Base-by-base conservation (phyloP, 768 basidiomycete species). In the Suillus clintonianus region DNA sequence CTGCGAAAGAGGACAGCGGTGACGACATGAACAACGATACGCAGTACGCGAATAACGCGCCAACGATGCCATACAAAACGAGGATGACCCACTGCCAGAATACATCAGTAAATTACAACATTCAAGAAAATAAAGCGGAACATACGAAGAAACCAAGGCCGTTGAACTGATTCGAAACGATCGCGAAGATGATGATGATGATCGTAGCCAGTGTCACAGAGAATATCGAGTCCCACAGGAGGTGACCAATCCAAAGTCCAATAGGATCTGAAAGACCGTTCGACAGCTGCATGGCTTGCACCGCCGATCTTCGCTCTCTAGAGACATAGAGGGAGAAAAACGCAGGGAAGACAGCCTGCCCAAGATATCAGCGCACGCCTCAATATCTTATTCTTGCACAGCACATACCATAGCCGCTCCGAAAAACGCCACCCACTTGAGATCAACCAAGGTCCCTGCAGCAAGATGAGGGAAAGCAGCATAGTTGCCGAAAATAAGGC, bases 251-350 rank as follows among this genome's bases (percentile, higher is more conserved):
- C 90, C 91, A 92, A 50, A 93, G 77, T 3, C 89, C 90, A 55
- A 86, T 72, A 22, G 89, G 87, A 68, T 91, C 80, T 1, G 86
- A 81, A 32, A 92, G 74, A 1, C 91, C 91, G 71, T 93, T 91
- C 41, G 89, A 90, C 41, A 89, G 78, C 69, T 93, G 91, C 89
- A 93, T 94, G 3, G 91, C 89, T 71, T 92, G 90, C 0, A 93
- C 89, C 51, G 78, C 75, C 2, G 86, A 85, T 2, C 85, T 82
- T 11, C 89, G 84, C 70, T 94, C 92, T 64, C 81, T 82, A 0
- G 90, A 86, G 4, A 91, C 90, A 72, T 94, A 94, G 15, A 94
- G 73, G 11, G 89, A 83, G 67, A 86, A 92, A 77, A 94, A 94
- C 4, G 91, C 91, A n/a, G 92, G 90, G 70, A 84, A 93, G 1